Percentiles rank a stretch among this genome's conserved stretches.
Conservation (phyloP, 78 protist genomes). For the Dictyostelium intermedium region DNA sequence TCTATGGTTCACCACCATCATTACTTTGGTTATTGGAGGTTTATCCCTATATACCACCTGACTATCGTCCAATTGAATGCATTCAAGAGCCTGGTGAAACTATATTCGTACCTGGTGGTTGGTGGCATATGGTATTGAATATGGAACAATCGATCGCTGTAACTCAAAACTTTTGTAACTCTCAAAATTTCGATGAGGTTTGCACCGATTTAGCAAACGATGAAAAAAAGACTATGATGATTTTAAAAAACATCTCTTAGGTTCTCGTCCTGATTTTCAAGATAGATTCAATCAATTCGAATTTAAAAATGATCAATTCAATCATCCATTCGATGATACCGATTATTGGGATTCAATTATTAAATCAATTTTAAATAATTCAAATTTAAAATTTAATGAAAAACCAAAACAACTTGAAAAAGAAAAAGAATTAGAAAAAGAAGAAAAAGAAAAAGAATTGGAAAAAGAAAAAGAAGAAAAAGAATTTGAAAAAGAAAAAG, state of each 20-base stretch:
- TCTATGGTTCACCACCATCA: slow-evolving; percentile 59
- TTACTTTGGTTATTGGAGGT: slow-evolving; percentile 73
- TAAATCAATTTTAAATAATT: not conserved
- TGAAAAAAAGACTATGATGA: slow-evolving; percentile 36
- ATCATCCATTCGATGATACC: slow-evolving; percentile 9
- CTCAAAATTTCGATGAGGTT: slow-evolving; percentile 65
- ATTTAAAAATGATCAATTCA: not conserved
- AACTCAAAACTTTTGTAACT: slow-evolving; percentile 87
- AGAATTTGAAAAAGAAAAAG: not conserved
- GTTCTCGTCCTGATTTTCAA: slow-evolving; percentile 33
- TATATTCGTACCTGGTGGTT: slow-evolving; percentile 83
- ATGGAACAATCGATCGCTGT: slow-evolving; percentile 87
- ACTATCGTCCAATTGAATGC: slow-evolving; percentile 71
- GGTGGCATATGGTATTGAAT: slow-evolving; percentile 86
- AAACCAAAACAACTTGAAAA: not conserved
- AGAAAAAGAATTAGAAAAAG: too few relatives aligned
- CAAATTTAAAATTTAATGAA: not conserved
- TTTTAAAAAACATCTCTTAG: slow-evolving; percentile 29
- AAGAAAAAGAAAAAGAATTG: too few relatives aligned
- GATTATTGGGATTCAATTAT: slow-evolving; percentile 21
- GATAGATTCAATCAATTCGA: slow-evolving; percentile 29
- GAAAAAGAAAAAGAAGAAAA: not conserved
- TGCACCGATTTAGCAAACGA: slow-evolving; percentile 32
- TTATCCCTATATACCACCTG: slow-evolving; percentile 71
- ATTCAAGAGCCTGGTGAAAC: slow-evolving; percentile 82